Base-by-base conservation (phyloP, 345 rosid genomes). In the Arabidopsis suecica region DNA sequence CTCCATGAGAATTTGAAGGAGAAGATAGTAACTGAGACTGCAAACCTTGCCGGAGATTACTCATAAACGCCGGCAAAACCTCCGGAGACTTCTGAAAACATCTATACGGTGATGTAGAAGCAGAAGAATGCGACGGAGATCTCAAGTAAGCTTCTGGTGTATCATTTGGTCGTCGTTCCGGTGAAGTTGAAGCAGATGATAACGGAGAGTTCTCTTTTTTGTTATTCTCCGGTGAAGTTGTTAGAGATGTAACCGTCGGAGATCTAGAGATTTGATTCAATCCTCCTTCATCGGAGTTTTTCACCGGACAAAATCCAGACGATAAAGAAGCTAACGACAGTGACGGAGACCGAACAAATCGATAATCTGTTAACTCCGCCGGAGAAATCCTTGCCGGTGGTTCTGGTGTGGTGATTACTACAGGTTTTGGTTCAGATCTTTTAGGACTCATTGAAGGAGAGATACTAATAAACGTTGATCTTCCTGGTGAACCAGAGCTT, bases 381-480 rank as follows among this genome's bases (percentile, higher is more conserved):
- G 78, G 68, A 30, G 80, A 68, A 9, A 59, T 66, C 59, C 76
- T 82, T 1, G 23, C 55, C 11, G 80, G 81, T 18, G 25, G 32
- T 28, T 78, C 80, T 12, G 76, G 40, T 11, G 72, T 38, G 2
- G 82, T 56, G 53, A 76, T 75, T 28, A 55, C 55, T 0, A 69
- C 73, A 54, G 56, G 45, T 54, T 88, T 91, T n/a, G 85, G 78
- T 30, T 79, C 83, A 20, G 92, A 86, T 83, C 86, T 84, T 67
- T 79, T 68, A 75, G 79, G 75, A 76, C 97, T 91, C 54, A 76
- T 86, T 20, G 97, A 91, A 18, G 97, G 92, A 22, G 98, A 96
- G 53, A 87, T 87, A 42, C 98, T 93, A 11, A 85, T 76, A 2
- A 94, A 91, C 1, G 84, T 86, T n/a, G 99, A 96, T 55, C 96